Evolutionary conservation across 2,329 filamentous ascomycete genomes (phyloP).

Genomic region (Fusarium cicatricum): DNA sequence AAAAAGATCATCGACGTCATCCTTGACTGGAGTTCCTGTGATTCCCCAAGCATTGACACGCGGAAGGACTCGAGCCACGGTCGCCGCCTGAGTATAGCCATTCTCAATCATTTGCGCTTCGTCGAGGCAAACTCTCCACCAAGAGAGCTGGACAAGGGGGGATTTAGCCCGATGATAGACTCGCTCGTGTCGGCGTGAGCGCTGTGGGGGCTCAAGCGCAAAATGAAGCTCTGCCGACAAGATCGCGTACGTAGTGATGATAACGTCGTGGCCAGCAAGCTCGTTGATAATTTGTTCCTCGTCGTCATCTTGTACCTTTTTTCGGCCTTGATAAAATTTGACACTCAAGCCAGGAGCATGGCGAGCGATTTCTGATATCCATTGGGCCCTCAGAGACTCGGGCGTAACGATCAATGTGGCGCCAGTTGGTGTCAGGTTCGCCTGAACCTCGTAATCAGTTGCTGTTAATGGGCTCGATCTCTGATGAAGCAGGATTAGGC

Average conservation of each 20-base stretch:
- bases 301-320: conserved; percentile 46
- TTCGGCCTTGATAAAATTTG: conserved; percentile 64
- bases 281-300: conserved; percentile 53
- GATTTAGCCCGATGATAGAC: conserved; percentile 73
- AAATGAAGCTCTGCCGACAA: conserved; percentile 85
- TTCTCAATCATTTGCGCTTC: conserved; percentile 95
- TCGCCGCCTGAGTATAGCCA: conserved; percentile 83
- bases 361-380: conserved; percentile 65
- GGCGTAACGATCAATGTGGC: conserved; percentile 71
- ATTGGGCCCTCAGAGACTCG: conserved; percentile 64
- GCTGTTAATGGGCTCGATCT: conserved; percentile 49
- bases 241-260: conserved; percentile 72
- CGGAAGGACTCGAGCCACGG: conserved; percentile 80
- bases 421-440: conserved; percentile 56
- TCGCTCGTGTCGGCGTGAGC: conserved; percentile 70
- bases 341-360: conserved; percentile 67
- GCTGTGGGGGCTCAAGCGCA: conserved; percentile 73
- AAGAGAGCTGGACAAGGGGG: conserved; percentile 80
- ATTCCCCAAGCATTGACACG: conserved; percentile 91
- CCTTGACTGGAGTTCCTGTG: conserved; percentile 85
- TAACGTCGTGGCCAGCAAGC: conserved; percentile 63
- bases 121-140: conserved; percentile 85
- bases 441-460: conserved; percentile 33
- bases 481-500: conserved; percentile 71
- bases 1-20: conserved; percentile 78